Evolutionary conservation across 805 yeast species (phyloP).

Genomic region (Cyberlindnera japonica): DNA sequence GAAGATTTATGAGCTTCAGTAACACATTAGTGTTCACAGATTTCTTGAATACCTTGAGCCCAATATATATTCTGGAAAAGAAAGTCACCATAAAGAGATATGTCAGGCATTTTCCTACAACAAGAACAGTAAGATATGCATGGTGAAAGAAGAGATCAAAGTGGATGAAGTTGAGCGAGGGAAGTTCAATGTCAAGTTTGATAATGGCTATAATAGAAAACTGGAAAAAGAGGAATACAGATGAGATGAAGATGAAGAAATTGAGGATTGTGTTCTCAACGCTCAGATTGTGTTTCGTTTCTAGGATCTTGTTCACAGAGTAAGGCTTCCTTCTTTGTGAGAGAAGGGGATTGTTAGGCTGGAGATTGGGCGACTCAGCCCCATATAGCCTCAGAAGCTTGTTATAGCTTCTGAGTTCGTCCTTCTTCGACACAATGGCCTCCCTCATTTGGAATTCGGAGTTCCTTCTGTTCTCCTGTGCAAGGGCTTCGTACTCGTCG

Average conservation of each 20-base stretch:
- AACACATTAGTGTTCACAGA: conserved; percentile 17
- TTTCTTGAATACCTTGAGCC: conserved; percentile 17
- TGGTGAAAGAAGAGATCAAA: conserved; percentile 15
- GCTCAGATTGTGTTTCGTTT: conserved; percentile 11
- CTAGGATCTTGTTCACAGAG: conserved; percentile 16
- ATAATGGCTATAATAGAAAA: conserved; percentile 17
- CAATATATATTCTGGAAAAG: conserved; percentile 21
- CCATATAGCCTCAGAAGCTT: conserved; percentile 17
- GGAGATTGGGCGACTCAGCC: conserved; percentile 13
- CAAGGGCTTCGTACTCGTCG: conserved; percentile 4
- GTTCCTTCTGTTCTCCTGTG: conserved; percentile 7
- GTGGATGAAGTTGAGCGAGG: conserved; percentile 8
- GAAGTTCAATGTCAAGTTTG: conserved; percentile 18
- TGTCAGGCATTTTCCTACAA: conserved; percentile 18
- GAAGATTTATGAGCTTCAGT: conserved; percentile 18
- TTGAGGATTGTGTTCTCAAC: conserved; percentile 21
- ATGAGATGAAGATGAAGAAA: conserved; percentile 17
- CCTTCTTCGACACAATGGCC: conserved; percentile 14
- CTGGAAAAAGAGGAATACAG: conserved; percentile 18
- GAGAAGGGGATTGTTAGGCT: conserved; percentile 2
- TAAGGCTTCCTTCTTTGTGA: conserved; percentile 1
- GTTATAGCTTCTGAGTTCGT: conserved; percentile 16
- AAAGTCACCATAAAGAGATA: conserved; percentile 19
- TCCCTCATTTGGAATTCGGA: conserved; percentile 13
- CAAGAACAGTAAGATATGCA: conserved; percentile 12